Evolutionary conservation across 169 alveolate species (phyloP).

Genomic region (Plasmodium yoelii): DNA sequence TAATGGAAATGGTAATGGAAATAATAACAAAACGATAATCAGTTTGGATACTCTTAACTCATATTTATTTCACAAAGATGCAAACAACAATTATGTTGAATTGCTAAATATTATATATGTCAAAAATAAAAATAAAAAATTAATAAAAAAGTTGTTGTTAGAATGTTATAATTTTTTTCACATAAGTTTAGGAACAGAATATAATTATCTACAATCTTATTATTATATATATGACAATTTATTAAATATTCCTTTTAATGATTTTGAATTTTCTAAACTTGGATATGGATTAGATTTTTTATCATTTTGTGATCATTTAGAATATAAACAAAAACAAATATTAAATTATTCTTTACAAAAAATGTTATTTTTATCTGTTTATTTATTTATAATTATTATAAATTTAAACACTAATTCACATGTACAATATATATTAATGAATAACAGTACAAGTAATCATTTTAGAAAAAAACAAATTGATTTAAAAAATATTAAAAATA

Average conservation of each 20-base stretch:
- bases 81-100: conserved; percentile 50
- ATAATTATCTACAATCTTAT: conserved; percentile 44
- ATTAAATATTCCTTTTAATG: conserved; percentile 47
- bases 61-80: conserved; percentile 45
- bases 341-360: conserved; percentile 47
- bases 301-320: conserved; percentile 41
- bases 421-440: conserved; percentile 25
- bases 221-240: conserved; percentile 53
- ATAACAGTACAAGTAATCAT: conserved; percentile 33
- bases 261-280: conserved; percentile 42
- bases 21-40: background rate
- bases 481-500: conserved; percentile 22
- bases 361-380: conserved; percentile 21
- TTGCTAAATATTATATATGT: conserved; percentile 54
- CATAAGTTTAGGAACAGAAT: conserved; percentile 28
- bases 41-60: conserved; percentile 20
- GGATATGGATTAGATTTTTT: conserved; percentile 46
- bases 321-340: conserved; percentile 35
- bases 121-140: conserved; percentile 44
- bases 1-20: too few species aligned
- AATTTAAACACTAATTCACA: conserved; percentile 37
- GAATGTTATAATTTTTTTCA: conserved; percentile 40
- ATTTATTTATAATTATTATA: conserved; percentile 27
- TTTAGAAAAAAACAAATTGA: conserved; percentile 7
- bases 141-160: conserved; percentile 6